Base-by-base conservation (phyloP, 805 yeast genomes). In the Schwanniomyces yamadae region DNA sequence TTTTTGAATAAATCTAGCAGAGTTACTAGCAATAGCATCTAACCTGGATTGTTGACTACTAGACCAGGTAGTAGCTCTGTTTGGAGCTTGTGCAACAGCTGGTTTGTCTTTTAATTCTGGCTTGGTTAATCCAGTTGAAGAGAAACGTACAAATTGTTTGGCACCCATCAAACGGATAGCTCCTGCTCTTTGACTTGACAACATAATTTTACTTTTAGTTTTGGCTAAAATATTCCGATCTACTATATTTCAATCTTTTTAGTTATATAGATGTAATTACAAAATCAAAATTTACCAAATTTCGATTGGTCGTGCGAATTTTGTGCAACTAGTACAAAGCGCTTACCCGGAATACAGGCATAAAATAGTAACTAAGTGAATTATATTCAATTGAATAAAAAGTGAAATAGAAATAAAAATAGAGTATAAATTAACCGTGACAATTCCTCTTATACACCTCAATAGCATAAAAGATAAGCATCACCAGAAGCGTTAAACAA, bases 1-100 rank as follows among this genome's bases (percentile, higher is more conserved):
- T 44, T 66, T 76, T 50, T 84, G 95, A 33, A 81, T 76, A 51
- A 86, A 86, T 48, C 90, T 71, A 34, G 53, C 54, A 3, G 84
- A 79, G 41, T 80, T 73, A 20, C 49, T 58, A 36, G 73, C 58
- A 53, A 76, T 63, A 14, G 80, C 77, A 22, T 77, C 79, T 25
- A 68, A 54, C 55, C 87, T 73, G 25, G 80, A 66, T 35, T 66
- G 73, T 63, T 87, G 95, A 5, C 80, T 71, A 6, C 66, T 61
- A 1, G 95, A 78, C 95, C 95, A 87, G 9, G 84, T 70, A 10
- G 60, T 69, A 6, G 63, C 64, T 45, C 89, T 70, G 62, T 87
- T 87, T 31, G 95, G 95, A 1, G 95, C 86, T 64, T 84, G 95
- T 46, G 71, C 55, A 31, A 65, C 66, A 21, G 52, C 42, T 15